Evolutionary conservation across 1,139 yeast genomes (phyloP).

Genomic region (Wickerhamomyces sp.): DNA sequence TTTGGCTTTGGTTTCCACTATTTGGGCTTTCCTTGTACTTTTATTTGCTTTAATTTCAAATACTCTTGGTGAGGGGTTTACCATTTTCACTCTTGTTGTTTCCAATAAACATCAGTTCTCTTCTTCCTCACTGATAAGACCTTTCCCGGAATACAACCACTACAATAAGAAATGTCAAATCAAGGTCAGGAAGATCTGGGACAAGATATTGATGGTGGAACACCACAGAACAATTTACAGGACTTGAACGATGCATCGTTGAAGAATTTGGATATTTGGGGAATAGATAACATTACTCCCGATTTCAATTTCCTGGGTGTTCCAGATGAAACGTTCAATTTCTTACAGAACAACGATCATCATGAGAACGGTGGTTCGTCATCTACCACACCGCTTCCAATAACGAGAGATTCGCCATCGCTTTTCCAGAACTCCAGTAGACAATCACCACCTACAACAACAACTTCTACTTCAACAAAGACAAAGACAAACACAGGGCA

Average conservation of each 20-base stretch:
- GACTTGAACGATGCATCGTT: neutral
- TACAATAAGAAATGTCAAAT: too few species aligned
- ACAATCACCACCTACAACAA: slow-evolving; percentile 15
- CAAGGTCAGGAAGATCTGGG: too few species aligned
- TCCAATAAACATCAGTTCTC: too few species aligned
- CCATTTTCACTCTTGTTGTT: too few species aligned
- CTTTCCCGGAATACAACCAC: too few species aligned
- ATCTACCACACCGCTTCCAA: slow-evolving; percentile 10
- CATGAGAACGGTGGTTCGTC: slow-evolving; percentile 11
- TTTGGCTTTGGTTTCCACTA: too few species aligned
- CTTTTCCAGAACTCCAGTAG: neutral
- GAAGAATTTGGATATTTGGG: slow-evolving; percentile 10
- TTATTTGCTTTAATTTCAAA: too few species aligned
- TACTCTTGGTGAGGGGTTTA: too few species aligned
- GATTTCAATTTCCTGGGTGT: slow-evolving; percentile 28
- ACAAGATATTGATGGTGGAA: too few species aligned
- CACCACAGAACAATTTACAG: neutral
- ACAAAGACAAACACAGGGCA: slow-evolving; percentile 11
- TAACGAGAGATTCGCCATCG: neutral
- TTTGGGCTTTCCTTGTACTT: too few species aligned
- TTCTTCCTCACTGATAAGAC: too few species aligned
- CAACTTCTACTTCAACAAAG: slow-evolving; percentile 12
- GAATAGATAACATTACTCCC: slow-evolving; percentile 16
- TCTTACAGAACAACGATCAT: slow-evolving; percentile 17
- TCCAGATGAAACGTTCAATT: slow-evolving; percentile 18